Conservation (phyloP, 768 basidiomycete species). For the Pulveroboletus frians region DNA sequence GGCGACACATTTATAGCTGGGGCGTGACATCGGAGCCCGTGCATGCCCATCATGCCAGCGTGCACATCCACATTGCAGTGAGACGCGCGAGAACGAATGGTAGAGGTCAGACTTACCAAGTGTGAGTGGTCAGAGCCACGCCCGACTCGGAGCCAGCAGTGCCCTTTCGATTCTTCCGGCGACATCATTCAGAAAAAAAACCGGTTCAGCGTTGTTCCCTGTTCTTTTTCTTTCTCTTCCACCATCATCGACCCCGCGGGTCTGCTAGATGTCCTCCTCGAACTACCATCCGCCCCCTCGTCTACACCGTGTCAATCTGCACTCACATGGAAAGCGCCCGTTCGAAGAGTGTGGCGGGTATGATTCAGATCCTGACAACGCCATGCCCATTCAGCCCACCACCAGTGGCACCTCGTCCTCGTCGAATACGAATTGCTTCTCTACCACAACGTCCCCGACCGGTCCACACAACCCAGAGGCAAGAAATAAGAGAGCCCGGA, state of each 20-base stretch:
- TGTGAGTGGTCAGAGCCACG: constrained; percentile 10
- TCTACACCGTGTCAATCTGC: constrained; percentile 22
- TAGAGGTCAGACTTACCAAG: no score
- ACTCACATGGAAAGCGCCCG: constrained; percentile 29
- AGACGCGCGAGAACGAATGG: background rate
- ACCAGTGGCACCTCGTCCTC: constrained; percentile 27
- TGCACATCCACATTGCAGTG: constrained; percentile 10
- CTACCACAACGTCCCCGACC: constrained; percentile 2
- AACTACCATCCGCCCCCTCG: constrained; percentile 20
- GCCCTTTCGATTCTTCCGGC: background rate
- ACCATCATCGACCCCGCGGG: constrained; percentile 17
- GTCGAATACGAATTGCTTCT: constrained; percentile 8
- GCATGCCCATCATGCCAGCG: constrained; percentile 2
- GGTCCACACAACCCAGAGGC: constrained; percentile 39
- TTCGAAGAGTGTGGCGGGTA: constrained; percentile 32
- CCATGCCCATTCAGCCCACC: constrained; percentile 24
- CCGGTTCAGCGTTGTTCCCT: background rate
- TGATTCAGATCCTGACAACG: constrained; percentile 27
- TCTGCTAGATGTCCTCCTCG: constrained; percentile 22
- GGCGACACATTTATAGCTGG: constrained; percentile 3
- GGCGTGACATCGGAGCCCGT: background rate
- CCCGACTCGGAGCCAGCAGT: background rate
- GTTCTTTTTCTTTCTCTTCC: constrained; percentile 1
- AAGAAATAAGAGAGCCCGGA: constrained; percentile 55
- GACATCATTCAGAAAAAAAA: constrained; percentile 4